phyloP scores from a whole-genome alignment of 2,329 filamentous ascomycete species.

The Curvularia lunata region DNA sequence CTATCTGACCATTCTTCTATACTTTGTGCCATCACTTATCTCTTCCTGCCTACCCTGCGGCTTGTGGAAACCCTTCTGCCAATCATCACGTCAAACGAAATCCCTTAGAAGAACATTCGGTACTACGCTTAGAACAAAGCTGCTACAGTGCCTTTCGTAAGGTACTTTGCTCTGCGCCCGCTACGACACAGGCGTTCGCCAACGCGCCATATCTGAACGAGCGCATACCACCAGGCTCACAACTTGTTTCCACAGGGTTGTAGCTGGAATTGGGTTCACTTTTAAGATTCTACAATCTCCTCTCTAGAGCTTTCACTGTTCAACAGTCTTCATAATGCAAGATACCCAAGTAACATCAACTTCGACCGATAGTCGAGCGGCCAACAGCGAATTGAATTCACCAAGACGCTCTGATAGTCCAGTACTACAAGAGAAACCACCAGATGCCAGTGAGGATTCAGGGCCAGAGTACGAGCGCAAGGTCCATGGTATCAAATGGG shows the following conservation, averaged over 20 bases:
- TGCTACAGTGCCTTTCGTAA: too few relatives aligned
- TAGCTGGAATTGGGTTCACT: neutral
- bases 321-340: neutral
- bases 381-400: neutral
- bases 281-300: too few relatives aligned
- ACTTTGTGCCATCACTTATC: neutral
- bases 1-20: neutral
- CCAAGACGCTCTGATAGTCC: neutral
- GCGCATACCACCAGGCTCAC: neutral
- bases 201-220: neutral
- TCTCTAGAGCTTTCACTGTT: neutral
- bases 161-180: neutral
- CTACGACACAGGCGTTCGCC: neutral
- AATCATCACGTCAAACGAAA: neutral
- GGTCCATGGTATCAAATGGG: conserved; percentile 6
- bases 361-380: neutral
- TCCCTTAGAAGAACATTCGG: neutral
- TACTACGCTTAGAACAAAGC: too few relatives aligned
- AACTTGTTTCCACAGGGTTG: neutral
- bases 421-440: neutral
- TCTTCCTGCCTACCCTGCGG: neutral
- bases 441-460: neutral
- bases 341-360: neutral
- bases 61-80: neutral
- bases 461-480: conserved; percentile 6